These are phyloP conservation scores for Neofusicoccum laricinum DNA, from an alignment of 2,329 filamentous ascomycete genomes.

Conservation along the genomic window DNA sequence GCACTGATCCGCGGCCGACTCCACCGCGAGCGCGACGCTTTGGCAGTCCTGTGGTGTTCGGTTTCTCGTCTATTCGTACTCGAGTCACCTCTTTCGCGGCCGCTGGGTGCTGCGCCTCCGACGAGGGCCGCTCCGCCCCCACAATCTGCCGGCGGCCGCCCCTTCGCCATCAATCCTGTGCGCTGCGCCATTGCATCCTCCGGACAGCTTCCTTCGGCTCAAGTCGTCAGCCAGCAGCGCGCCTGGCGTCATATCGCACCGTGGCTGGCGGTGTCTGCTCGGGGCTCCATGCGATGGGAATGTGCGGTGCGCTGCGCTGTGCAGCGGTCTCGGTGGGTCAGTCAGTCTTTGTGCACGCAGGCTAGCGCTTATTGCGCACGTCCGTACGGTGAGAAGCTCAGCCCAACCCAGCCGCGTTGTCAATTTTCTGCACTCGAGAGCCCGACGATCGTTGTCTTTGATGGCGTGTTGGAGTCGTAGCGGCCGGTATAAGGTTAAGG, in stretches of 20 bases:
- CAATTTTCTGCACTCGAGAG: neutral
- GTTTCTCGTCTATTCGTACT: neutral
- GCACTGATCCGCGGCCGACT: neutral
- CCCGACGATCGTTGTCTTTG: neutral
- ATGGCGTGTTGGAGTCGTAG: neutral
- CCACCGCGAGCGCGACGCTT: neutral
- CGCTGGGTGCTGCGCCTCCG: neutral
- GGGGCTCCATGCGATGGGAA: neutral
- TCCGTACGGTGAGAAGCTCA: neutral
- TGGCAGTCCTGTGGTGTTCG: neutral
- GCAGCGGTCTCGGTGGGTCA: neutral
- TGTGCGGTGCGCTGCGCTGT: neutral
- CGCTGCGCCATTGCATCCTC: neutral
- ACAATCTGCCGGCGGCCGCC: neutral
- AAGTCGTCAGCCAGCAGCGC: too few species aligned
- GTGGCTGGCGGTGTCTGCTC: too few species aligned
- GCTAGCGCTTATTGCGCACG: slow-evolving; percentile 8
- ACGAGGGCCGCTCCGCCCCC: neutral
- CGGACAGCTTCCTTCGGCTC: neutral
- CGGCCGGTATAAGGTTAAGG: neutral
- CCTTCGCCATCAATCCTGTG: neutral
- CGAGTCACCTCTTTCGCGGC: neutral
- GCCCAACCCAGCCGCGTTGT: slow-evolving; percentile 9
- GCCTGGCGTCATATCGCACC: too few species aligned
- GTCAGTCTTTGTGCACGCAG: neutral